These are phyloP conservation scores for Ophiostoma populinum DNA, from an alignment of 2,329 filamentous ascomycete species.

Conservation along the genomic window DNA sequence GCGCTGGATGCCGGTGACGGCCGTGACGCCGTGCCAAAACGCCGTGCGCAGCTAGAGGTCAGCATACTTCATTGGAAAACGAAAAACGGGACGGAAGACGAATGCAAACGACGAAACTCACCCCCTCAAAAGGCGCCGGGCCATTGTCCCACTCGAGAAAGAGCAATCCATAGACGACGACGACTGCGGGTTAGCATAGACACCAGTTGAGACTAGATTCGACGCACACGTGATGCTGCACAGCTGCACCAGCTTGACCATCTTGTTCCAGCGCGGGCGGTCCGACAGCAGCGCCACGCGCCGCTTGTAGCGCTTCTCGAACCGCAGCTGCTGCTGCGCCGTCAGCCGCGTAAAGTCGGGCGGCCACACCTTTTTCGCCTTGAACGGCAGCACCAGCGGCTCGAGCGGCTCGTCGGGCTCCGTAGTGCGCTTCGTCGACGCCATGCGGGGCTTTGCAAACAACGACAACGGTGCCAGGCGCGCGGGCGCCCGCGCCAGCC, in stretches of 20 bases:
- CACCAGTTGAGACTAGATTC: not conserved
- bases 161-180: slow-evolving; percentile 37
- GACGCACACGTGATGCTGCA: slow-evolving; percentile 36
- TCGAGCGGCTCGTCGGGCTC: not conserved
- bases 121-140: slow-evolving; percentile 28
- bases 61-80: not conserved
- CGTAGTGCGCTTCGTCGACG: not conserved
- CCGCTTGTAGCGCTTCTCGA: slow-evolving; percentile 65
- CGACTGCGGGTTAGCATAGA: slow-evolving; percentile 20
- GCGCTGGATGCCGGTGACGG: too few species aligned
- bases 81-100: not conserved
- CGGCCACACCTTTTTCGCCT: slow-evolving; percentile 58
- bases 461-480: too few species aligned
- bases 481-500: too few species aligned
- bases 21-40: too few species aligned
- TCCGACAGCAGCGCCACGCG: slow-evolving; percentile 44
- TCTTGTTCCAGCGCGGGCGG: slow-evolving; percentile 47
- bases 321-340: slow-evolving; percentile 55
- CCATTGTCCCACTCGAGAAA: slow-evolving; percentile 41
- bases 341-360: slow-evolving; percentile 57
- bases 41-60: too few species aligned
- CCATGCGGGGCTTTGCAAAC: not conserved
- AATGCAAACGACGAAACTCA: too few species aligned
- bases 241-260: slow-evolving; percentile 47
- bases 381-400: slow-evolving; percentile 21